phyloP scores from a whole-genome alignment of 768 basidiomycete species.

The Mycena latifolia region DNA sequence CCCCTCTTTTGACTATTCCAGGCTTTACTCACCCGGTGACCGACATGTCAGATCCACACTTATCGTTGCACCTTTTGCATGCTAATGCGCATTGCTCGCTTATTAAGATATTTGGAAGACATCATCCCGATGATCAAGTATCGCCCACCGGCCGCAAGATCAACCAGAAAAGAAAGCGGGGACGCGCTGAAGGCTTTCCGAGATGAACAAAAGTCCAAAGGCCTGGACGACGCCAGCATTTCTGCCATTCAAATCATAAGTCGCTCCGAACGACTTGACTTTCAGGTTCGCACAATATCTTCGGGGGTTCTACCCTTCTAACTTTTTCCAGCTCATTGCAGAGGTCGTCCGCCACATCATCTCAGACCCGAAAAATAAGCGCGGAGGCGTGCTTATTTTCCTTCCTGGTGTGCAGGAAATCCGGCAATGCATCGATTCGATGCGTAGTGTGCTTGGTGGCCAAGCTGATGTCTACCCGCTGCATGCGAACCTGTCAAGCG shows the following conservation, averaged over 20 bases:
- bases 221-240: conserved; percentile 64
- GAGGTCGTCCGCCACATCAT: conserved; percentile 75
- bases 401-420: conserved; percentile 94
- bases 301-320: neutral
- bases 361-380: conserved; percentile 52
- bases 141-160: conserved; percentile 54
- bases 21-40: conserved; percentile 84
- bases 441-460: conserved; percentile 56
- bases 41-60: conserved; percentile 67
- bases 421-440: conserved; percentile 76
- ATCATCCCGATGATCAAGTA: conserved; percentile 71
- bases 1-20: conserved; percentile 87
- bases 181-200: conserved; percentile 61
- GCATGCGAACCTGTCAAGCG: conserved; percentile 89
- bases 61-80: neutral
- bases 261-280: conserved; percentile 77
- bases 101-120: conserved; percentile 84
- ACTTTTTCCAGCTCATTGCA: conserved; percentile 67
- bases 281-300: conserved; percentile 59
- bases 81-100: neutral
- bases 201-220: conserved; percentile 61
- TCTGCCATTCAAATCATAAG: conserved; percentile 71
- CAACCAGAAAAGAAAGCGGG: conserved; percentile 54
- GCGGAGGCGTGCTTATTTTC: conserved; percentile 87
- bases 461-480: conserved; percentile 76